A percentile compares a stretch with the other conserved stretches of the same genome.
Conservation (phyloP, 371 early-diverging fungal species). For the Mucor circinelloides region DNA sequence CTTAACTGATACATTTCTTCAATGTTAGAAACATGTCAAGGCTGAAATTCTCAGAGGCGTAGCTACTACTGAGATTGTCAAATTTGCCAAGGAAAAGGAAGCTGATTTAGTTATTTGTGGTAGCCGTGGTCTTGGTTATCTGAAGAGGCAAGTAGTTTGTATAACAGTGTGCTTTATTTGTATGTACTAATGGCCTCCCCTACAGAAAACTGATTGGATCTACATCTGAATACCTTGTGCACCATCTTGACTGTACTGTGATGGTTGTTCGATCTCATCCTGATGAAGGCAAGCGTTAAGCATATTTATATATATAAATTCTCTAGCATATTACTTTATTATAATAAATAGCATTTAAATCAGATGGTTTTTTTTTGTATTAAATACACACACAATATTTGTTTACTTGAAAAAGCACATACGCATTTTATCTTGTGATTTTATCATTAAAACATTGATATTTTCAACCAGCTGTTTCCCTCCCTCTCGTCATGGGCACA, state of each 20-base stretch:
- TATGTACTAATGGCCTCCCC: neutral
- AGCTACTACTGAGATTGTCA: slow-evolving; percentile 1
- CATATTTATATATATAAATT: neutral
- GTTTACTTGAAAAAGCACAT: neutral
- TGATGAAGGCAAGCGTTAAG: neutral
- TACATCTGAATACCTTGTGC: slow-evolving; percentile 26
- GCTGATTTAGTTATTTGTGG: slow-evolving; percentile 34
- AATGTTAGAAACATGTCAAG: slow-evolving; percentile 13
- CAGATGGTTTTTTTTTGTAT: neutral
- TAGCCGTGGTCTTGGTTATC: slow-evolving; percentile 26
- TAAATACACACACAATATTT: neutral
- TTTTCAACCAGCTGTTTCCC: neutral
- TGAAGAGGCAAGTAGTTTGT: slow-evolving; percentile 29
- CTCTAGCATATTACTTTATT: neutral
- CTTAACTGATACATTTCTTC: neutral
- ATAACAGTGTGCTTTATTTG: neutral
- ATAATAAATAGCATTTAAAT: neutral
- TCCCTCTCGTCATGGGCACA: neutral
- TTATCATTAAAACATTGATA: neutral
- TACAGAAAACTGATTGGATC: slow-evolving; percentile 30
- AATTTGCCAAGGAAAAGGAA: slow-evolving; percentile 10
- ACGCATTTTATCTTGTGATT: neutral
- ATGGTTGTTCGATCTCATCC: slow-evolving; percentile 20
- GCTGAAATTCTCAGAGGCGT: slow-evolving; percentile 10
- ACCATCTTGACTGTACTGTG: slow-evolving; percentile 27